Evolutionary conservation across 495 filamentous ascomycete genomes (phyloP).

Genomic region (Apodospora peruviana): DNA sequence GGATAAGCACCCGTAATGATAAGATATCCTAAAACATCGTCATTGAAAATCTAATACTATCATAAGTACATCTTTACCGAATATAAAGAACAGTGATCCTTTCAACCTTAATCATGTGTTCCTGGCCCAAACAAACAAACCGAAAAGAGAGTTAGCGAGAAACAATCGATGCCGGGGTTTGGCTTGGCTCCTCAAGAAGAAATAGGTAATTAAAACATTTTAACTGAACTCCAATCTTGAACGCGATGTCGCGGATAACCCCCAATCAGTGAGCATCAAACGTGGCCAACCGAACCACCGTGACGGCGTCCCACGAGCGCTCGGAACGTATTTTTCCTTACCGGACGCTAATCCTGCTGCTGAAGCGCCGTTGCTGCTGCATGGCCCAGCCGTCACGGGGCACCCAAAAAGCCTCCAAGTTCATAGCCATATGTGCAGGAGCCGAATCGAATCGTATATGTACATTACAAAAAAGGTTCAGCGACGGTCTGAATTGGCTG

Average conservation of each 20-base stretch:
- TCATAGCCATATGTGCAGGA: constrained; percentile 6
- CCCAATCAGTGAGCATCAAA: too few species aligned
- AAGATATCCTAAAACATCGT: background rate
- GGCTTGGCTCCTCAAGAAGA: background rate
- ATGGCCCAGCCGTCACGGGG: background rate
- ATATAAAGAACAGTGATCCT: background rate
- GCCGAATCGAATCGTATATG: constrained; percentile 8
- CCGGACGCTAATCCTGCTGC: background rate
- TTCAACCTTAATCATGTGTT: background rate
- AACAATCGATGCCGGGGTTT: background rate
- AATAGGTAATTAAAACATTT: constrained; percentile 4
- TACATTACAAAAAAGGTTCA: constrained; percentile 8
- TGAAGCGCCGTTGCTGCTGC: background rate
- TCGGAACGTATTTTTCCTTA: too few species aligned
- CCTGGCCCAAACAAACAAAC: background rate
- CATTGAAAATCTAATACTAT: background rate
- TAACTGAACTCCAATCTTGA: constrained; percentile 1
- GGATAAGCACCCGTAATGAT: too few species aligned
- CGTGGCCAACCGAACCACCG: too few species aligned
- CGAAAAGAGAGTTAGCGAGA: background rate
- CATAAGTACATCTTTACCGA: background rate
- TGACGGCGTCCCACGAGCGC: too few species aligned
- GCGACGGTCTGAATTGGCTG: too few species aligned
- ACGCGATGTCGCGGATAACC: too few species aligned
- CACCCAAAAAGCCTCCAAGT: background rate